Base-by-base conservation (phyloP, 176 grass and related monocot species). In the Pontederia paniculata region DNA sequence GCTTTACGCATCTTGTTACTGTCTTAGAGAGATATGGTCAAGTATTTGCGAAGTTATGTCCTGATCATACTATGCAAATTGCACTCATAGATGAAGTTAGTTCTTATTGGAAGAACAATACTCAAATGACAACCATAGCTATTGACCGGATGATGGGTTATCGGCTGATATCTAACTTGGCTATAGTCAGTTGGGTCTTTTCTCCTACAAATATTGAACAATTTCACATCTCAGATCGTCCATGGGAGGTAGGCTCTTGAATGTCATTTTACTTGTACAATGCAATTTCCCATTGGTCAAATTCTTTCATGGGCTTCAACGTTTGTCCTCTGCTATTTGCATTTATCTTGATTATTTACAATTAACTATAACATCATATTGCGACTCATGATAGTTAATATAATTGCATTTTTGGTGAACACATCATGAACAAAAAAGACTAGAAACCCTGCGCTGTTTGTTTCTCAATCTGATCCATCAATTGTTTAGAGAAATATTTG, bases 141-240 rank as follows among this genome's bases (percentile, higher is more conserved):
- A 98, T 98, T 69, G 93, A 98, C 54, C 83, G 93, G 57, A 91
- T 98, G 93, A 98, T 98, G 93, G 86, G 83, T 42, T 98, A 98
- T 64, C 78, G 86, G 31, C 58, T 88, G 22, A 46, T 98, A 54
- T 98, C 86, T 57, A 98, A 98, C 83, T 67, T 83, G 69, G 77
- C 93, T 59, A 98, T 98, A 21, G 72, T 98, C 58, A 88, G 81
- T 70, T 98, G 93, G 93, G 93, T 91, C 18, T 98, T 98, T 72
- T 78, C 77, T 81, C 54, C 63, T 62, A 57, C 70, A 42, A 98
- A 88, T 75, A 69, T 84, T 18, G 80, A 98, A 44, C 77, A 87
- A 57, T 98, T 91, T 64, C 86, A 98, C 84, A 56, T 98, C 58
- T 98, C 93, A 51, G 93, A 98, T 78, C 77, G 86, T 56, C 86